Percentiles rank a stretch among this genome's conserved stretches.
These are phyloP conservation scores for Gaertneriomyces semiglobifer DNA, from an alignment of 192 early-diverging fungal species.

Conservation along the genomic window DNA sequence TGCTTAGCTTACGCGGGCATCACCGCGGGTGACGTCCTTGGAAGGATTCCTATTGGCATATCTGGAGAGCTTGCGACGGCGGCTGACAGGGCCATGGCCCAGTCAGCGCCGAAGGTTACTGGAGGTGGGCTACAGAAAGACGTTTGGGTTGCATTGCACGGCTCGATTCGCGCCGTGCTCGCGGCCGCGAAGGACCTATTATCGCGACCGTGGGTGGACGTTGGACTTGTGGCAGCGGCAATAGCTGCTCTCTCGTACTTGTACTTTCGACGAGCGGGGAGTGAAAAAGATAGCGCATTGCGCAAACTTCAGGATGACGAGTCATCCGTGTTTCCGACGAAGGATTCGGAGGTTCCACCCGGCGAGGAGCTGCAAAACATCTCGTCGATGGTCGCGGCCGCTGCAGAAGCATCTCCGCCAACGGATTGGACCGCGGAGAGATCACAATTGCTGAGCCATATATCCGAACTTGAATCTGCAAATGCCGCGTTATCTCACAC, in stretches of 20 bases:
- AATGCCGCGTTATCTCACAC: background rate
- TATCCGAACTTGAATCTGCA: background rate
- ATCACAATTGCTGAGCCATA: background rate
- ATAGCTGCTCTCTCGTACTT: conserved; percentile 15
- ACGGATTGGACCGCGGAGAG: background rate
- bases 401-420: background rate
- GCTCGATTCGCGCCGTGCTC: conserved; percentile 1
- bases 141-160: conserved; percentile 7
- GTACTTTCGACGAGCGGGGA: conserved; percentile 12
- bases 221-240: conserved; percentile 10
- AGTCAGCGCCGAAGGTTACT: too few species aligned
- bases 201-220: conserved; percentile 24
- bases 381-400: background rate
- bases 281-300: too few species aligned
- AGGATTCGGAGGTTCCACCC: background rate
- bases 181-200: conserved; percentile 15
- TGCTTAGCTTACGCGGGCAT: background rate
- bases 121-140: background rate
- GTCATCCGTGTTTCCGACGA: background rate
- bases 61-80: background rate
- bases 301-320: background rate
- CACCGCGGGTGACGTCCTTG: background rate
- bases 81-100: background rate
- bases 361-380: background rate
- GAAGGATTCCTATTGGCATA: background rate